phyloP scores from a whole-genome alignment of 2,329 filamentous ascomycete species.

The Fulvia fulva region DNA sequence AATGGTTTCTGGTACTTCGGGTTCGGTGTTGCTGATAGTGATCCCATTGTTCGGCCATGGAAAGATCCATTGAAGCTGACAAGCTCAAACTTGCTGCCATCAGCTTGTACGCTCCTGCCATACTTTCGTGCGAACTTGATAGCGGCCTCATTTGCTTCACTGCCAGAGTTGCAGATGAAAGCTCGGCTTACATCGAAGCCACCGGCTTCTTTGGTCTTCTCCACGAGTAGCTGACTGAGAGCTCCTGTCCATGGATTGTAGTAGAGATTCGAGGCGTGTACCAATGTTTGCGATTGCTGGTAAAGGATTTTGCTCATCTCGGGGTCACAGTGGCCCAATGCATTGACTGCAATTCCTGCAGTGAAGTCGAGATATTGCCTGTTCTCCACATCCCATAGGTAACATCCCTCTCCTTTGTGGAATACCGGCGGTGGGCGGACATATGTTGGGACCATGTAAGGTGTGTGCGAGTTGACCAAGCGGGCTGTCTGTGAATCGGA shows the following conservation, averaged over 20 bases:
- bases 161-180: conserved; percentile 94
- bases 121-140: conserved; percentile 95
- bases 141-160: conserved; percentile 95
- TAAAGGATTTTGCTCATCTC: conserved; percentile 71
- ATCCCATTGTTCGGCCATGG: conserved; percentile 94
- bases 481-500: conserved; percentile 69
- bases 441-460: conserved; percentile 96
- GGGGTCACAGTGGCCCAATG: conserved; percentile 83
- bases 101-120: conserved; percentile 55
- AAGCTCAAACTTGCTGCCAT: conserved; percentile 66
- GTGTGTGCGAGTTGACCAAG: conserved; percentile 69
- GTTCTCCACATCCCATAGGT: conserved; percentile 86
- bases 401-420: conserved; percentile 78
- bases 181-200: conserved; percentile 76
- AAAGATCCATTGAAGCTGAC: conserved; percentile 91
- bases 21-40: conserved; percentile 92
- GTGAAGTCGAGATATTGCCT: conserved; percentile 91
- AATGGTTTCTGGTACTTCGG: conserved; percentile 97
- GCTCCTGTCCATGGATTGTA: conserved; percentile 93
- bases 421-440: conserved; percentile 87
- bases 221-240: conserved; percentile 78
- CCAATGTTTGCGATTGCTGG: conserved; percentile 64
- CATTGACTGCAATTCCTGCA: conserved; percentile 91
- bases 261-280: conserved; percentile 95
- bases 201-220: conserved; percentile 73